A percentile compares a stretch with the other conserved stretches of the same genome.
These are phyloP conservation scores for Mycena chlorophos DNA, from an alignment of 768 basidiomycete species.

Conservation along the genomic window DNA sequence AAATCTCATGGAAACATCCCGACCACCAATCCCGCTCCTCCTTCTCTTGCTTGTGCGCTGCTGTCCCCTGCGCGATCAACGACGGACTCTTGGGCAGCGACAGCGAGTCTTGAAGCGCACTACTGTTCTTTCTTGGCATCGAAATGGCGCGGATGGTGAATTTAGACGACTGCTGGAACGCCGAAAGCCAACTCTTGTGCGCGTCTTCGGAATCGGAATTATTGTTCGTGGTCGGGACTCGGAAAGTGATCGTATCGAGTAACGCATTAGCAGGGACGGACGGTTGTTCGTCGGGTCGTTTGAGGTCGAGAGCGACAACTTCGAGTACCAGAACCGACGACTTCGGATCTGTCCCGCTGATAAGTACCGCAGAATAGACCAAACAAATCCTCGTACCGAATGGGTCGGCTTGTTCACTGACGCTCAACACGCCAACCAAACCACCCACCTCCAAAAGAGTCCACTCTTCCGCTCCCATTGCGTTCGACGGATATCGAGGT, in stretches of 20 bases:
- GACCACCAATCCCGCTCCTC: constrained; percentile 22
- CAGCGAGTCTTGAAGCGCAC: background rate
- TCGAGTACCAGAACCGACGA: constrained; percentile 13
- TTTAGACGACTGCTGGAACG: constrained; percentile 14
- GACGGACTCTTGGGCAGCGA: constrained; percentile 22
- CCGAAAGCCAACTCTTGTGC: constrained; percentile 16
- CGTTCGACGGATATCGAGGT: constrained; percentile 5
- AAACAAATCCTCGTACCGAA: background rate
- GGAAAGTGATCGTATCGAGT: constrained; percentile 17
- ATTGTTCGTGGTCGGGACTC: constrained; percentile 3
- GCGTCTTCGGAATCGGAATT: constrained; percentile 5
- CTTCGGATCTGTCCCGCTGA: background rate
- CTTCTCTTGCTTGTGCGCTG: constrained; percentile 15
- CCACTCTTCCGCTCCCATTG: constrained; percentile 14
- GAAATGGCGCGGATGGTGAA: constrained; percentile 14
- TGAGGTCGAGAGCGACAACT: constrained; percentile 14
- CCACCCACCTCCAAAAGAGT: constrained; percentile 10
- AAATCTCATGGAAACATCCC: constrained; percentile 17
- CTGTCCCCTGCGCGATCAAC: constrained; percentile 10
- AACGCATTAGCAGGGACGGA: constrained; percentile 3
- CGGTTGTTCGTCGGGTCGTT: constrained; percentile 8
- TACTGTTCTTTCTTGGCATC: constrained; percentile 2
- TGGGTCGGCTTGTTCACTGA: constrained; percentile 6
- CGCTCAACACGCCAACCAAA: constrained; percentile 8
- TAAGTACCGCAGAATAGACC: background rate